Evolutionary conservation across 1,284 basidiomycete species (phyloP).

Genomic region (Cutaneotrichosporon sp.): DNA sequence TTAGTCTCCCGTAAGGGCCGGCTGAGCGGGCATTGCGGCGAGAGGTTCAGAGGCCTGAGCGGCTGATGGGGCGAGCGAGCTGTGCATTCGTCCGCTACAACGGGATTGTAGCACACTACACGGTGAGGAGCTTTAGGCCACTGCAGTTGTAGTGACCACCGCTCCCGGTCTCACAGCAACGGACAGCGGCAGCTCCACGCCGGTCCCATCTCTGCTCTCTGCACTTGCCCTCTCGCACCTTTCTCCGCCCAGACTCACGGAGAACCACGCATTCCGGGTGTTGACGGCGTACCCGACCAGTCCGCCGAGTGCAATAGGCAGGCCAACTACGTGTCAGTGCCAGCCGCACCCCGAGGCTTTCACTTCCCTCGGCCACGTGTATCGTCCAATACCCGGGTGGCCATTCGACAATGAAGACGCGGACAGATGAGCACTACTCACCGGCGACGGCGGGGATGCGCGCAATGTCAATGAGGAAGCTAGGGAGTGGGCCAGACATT

Average conservation of each 20-base stretch:
- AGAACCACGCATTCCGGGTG: slow-evolving; percentile 15
- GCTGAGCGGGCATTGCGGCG: no score
- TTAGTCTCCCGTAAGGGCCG: neutral
- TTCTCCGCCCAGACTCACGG: neutral
- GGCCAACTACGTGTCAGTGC: slow-evolving; percentile 53
- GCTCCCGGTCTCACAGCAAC: no score
- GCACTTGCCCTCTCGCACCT: neutral
- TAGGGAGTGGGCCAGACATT: slow-evolving; percentile 49
- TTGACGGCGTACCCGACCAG: slow-evolving; percentile 57
- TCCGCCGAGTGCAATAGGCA: slow-evolving; percentile 62
- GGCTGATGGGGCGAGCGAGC: no score
- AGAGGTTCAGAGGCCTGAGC: no score
- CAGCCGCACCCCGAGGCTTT: neutral
- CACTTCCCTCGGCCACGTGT: neutral
- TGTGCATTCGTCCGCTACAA: no score
- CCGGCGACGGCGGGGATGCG: slow-evolving; percentile 61
- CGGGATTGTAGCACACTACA: no score
- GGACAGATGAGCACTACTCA: slow-evolving; percentile 20
- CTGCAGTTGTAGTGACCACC: no score
- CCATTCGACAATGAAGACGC: no score
- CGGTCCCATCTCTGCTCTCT: neutral
- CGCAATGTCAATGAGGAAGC: slow-evolving; percentile 60
- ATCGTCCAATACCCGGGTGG: neutral
- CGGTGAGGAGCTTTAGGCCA: no score
- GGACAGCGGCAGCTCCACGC: no score